These are phyloP conservation scores for Lipomyces kockii DNA, from an alignment of 805 yeast genomes.

Conservation along the genomic window DNA sequence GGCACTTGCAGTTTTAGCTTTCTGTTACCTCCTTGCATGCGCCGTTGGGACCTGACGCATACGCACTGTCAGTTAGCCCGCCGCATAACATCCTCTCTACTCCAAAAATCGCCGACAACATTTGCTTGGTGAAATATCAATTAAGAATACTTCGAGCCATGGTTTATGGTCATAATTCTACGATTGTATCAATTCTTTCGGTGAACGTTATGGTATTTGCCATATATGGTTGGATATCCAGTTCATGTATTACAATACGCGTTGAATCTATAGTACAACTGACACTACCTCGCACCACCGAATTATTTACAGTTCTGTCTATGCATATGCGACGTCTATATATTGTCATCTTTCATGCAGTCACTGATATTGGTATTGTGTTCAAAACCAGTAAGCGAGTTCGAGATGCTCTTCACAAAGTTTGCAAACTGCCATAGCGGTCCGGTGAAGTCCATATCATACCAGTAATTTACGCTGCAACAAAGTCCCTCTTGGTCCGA, in stretches of 20 bases:
- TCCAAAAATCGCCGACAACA: not conserved
- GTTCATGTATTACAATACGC: too few species aligned
- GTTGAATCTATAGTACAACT: not conserved
- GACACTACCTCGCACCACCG: not conserved
- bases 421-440: constrained; percentile 20
- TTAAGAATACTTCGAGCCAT: too few species aligned
- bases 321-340: not conserved
- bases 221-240: not conserved
- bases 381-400: not conserved
- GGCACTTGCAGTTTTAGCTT: constrained; percentile 1
- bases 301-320: not conserved
- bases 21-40: not conserved
- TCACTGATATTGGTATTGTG: not conserved
- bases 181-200: not conserved
- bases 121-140: too few species aligned
- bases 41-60: not conserved
- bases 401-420: constrained; percentile 7
- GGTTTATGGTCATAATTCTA: not conserved
- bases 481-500: constrained; percentile 26
- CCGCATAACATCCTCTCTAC: not conserved
- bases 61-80: not conserved
- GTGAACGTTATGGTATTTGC: not conserved
- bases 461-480: constrained; percentile 34
- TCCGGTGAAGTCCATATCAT: constrained; percentile 34
- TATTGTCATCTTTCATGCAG: not conserved